A percentile compares a stretch with the other conserved stretches of the same genome.
Evolutionary conservation across 1,284 basidiomycete genomes (phyloP).

Genomic region (Fomitopsis pinicola): DNA sequence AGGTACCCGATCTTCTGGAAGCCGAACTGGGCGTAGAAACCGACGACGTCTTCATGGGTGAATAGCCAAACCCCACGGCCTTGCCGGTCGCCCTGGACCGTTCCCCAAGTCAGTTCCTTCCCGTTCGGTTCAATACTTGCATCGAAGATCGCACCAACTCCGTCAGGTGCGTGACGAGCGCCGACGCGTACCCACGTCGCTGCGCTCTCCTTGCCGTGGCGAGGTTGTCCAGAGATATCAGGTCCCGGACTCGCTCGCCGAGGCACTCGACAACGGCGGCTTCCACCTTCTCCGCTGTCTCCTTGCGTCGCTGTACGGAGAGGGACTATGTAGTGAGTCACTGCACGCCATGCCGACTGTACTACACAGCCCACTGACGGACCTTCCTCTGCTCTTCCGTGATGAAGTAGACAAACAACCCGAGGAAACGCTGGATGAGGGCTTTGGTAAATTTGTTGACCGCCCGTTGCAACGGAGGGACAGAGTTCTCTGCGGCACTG

Average conservation of each 20-base stretch:
- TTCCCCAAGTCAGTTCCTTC: not conserved
- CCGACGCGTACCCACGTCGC: conserved; percentile 4
- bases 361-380: not conserved
- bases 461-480: not conserved
- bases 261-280: not conserved
- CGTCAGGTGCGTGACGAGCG: not conserved
- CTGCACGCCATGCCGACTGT: not conserved
- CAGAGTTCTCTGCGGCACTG: not conserved
- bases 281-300: not conserved
- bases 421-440: not conserved
- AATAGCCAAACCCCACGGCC: conserved; percentile 1
- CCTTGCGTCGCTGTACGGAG: not conserved
- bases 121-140: not conserved
- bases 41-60: not conserved
- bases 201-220: not conserved
- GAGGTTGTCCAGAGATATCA: conserved; percentile 1
- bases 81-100: conserved; percentile 1
- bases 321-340: not conserved
- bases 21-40: conserved; percentile 2
- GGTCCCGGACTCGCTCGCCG: not conserved
- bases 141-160: not conserved
- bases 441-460: not conserved
- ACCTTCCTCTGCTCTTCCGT: not conserved
- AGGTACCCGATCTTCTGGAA: not conserved
- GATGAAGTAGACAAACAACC: not conserved